phyloP scores from a whole-genome alignment of 148 eudicot genomes.

The Rhododendron simsii region DNA sequence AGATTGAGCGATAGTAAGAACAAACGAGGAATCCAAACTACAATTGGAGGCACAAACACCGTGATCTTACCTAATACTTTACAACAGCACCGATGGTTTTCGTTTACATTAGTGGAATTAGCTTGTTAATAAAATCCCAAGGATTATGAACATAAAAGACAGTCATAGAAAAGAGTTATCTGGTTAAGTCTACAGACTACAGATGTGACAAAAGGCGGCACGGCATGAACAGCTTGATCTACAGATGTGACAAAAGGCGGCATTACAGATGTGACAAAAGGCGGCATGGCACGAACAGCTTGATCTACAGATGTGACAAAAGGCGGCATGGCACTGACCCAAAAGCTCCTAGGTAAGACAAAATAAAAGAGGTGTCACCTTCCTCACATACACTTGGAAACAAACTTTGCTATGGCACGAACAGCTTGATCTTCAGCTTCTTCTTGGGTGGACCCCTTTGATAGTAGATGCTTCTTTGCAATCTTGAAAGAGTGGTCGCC shows the following conservation, averaged over 20 bases:
- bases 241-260: too few relatives aligned
- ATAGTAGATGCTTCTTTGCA: slow-evolving; percentile 55
- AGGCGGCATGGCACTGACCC: not conserved
- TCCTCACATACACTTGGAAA: slow-evolving; percentile 19
- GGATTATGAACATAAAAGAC: not conserved
- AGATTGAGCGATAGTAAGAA: not conserved
- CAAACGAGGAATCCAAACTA: not conserved
- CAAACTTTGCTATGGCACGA: slow-evolving; percentile 48
- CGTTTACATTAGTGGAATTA: not conserved
- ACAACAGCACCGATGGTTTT: not conserved
- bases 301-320: too few relatives aligned
- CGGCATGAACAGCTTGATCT: too few relatives aligned
- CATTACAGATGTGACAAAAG: not conserved
- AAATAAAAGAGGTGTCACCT: slow-evolving; percentile 13
- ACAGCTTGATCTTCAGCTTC: slow-evolving; percentile 63
- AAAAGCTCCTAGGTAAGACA: not conserved
- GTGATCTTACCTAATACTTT: not conserved
- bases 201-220: too few relatives aligned
- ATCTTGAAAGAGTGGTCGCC: slow-evolving; percentile 91
- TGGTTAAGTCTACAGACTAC: not conserved
- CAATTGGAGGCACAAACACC: not conserved
- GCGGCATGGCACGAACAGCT: not conserved
- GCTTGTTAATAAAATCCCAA: not conserved
- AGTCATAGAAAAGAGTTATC: not conserved
- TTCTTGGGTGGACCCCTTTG: slow-evolving; percentile 46